Base-by-base conservation (phyloP, 495 filamentous ascomycete genomes). In the Penicillium roqueforti region DNA sequence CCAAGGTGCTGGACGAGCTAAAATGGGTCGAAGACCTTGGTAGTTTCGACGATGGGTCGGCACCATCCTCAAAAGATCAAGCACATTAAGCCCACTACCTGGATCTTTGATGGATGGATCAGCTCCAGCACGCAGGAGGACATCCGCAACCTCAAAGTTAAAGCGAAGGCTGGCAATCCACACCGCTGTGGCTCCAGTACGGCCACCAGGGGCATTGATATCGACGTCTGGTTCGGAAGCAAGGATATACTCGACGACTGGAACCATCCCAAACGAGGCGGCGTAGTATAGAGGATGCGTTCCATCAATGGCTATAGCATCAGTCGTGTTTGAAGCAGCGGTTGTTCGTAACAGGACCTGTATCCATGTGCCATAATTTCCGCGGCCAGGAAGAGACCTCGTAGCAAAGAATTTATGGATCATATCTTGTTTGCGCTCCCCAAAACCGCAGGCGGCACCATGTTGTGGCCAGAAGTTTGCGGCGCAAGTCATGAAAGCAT, bases 201-300 rank as follows among this genome's bases (percentile, higher is more conserved):
- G 62, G 16, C 62, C 62, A 20, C 62, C 62, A 2, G 42, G 59
- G 11, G 59, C 62, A 59, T 65, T 55, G 13, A 66, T 36, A 38
- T 66, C 49, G 14, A 66, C n/a, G 19, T 47, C 38, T 1, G 54
- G 51, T 22, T 60, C 56, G 10, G 60, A 55, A 19, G 18, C 44
- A 2, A 66, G 51, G 18, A 66, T 56, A 20, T 57, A 51, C 20
- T 60, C 52, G 31, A 66, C 52, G 6, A 66, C 62, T 25, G 60
- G 47, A 8, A 42, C 20, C 56, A 66, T 57, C 0, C 62, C 62
- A 42, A 60, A 66, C 1, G 62, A 66, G 10, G 57, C 52, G 3
- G 62, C 62, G 34, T 66, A 66, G 37, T 66, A 66, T 4, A 66
- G 43, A 3, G 63, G 63, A 11, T 66, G 55, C 0, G 63, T 63